Evolutionary conservation across 2,329 filamentous ascomycete species (phyloP), one percentile per base, ranked within the genome.

Genomic region (Arthrobotrys sphaeroides): DNA sequence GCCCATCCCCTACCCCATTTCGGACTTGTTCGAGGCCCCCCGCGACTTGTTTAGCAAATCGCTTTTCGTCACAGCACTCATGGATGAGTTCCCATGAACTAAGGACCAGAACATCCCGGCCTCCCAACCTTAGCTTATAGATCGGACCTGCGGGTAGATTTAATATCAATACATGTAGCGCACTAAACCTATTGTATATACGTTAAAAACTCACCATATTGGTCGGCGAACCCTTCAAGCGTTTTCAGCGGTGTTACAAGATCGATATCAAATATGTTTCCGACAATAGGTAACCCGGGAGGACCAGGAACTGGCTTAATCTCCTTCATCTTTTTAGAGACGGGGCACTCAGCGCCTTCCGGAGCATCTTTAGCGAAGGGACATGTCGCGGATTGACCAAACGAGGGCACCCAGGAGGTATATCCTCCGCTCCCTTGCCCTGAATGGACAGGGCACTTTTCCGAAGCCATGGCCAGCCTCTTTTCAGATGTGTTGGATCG

Each of bases 221-320:
- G 87, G 42, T 91, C 87, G 22, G 88, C 87, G 55, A 92, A 83
- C 9, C 86, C 84, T 4, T 82, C 80, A 18, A 91, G 81, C 22
- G 88, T 88, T 20, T 84, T 82, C 1, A 88, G 80, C 0, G 89
- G 87, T 20, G 86, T 84, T n/a, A 86, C 85, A 0, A 85, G 82
- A 70, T 90, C 87, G 77, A 93, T 85, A 77, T 91, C 88, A 64
- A 84, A 83, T 28, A 90, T 80, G 78, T 92, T 90, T 26, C 90
- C 90, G 22, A 92, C 77, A 24, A 92, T 81, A 0, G 89, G 90
- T 67, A 90, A 83, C 1, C 88, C 88, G 64, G 85, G 85, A 24
- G 90, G 90, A 51, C 87, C 86, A 1, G 90, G 90, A 62, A 92
- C 90, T 1, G 86, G 84, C 24, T 75, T 75, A 13, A 75, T 57